These are phyloP conservation scores for Botrytis aclada DNA, from an alignment of 2,329 filamentous ascomycete species.

Conservation along the genomic window DNA sequence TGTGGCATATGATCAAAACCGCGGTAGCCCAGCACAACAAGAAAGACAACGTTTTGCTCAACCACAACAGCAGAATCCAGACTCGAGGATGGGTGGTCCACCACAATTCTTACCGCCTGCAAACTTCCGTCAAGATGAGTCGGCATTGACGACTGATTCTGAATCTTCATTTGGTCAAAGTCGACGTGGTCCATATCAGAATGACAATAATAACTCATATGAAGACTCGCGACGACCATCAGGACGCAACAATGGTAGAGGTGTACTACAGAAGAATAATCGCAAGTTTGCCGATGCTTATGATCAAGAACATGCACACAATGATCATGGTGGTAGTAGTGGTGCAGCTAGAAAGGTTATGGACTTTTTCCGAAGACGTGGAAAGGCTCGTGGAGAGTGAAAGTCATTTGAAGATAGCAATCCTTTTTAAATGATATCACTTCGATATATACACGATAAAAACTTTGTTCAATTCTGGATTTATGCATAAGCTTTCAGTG, in stretches of 20 bases:
- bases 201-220: conserved; percentile 25
- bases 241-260: conserved; percentile 36
- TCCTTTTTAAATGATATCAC: not conserved
- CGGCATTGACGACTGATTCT: conserved; percentile 33
- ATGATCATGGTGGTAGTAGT: conserved; percentile 72
- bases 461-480: conserved; percentile 17
- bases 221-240: conserved; percentile 31
- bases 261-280: conserved; percentile 78
- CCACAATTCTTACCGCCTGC: conserved; percentile 33
- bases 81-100: conserved; percentile 27
- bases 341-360: conserved; percentile 90
- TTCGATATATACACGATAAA: conserved; percentile 14
- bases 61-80: conserved; percentile 38
- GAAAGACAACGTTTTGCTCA: conserved; percentile 46
- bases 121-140: conserved; percentile 34
- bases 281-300: conserved; percentile 85
- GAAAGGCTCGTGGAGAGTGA: conserved; percentile 54
- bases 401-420: conserved; percentile 6
- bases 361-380: conserved; percentile 93
- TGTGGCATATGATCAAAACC: conserved; percentile 32
- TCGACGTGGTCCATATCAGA: conserved; percentile 24
- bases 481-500: conserved; percentile 14
- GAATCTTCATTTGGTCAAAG: conserved; percentile 35
- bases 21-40: conserved; percentile 36
- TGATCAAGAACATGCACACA: conserved; percentile 66